These are phyloP conservation scores for Plantago ovata DNA, from an alignment of 257 asterid species.

Conservation along the genomic window DNA sequence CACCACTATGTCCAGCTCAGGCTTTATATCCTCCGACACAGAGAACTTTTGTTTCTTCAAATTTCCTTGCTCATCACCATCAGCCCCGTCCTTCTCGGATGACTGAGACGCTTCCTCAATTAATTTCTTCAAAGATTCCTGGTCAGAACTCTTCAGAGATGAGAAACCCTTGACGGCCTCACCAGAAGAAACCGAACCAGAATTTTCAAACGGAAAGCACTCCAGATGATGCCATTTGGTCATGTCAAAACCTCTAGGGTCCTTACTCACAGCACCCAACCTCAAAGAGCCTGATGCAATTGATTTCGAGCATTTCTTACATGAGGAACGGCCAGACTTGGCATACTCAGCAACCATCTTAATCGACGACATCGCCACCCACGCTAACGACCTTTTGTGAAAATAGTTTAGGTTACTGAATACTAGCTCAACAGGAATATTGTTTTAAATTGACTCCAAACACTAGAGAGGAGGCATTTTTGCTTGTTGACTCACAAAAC, in stretches of 20 bases:
- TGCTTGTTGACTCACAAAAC: no score
- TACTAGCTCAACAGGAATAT: no score
- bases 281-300: conserved; percentile 59
- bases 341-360: conserved; percentile 77
- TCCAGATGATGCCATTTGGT: conserved; percentile 90
- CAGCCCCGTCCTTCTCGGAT: conserved; percentile 41
- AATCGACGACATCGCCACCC: conserved; percentile 36
- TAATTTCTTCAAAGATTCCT: conserved; percentile 53
- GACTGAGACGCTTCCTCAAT: conserved; percentile 28
- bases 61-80: conserved; percentile 32
- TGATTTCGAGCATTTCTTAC: conserved; percentile 76
- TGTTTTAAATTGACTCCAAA: no score
- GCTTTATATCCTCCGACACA: conserved; percentile 39
- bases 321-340: conserved; percentile 79
- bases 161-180: conserved; percentile 70
- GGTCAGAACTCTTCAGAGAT: conserved; percentile 71
- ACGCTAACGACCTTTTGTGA: conserved; percentile 17
- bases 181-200: conserved; percentile 37
- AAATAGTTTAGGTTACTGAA: background rate
- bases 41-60: conserved; percentile 60
- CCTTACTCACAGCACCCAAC: conserved; percentile 67
- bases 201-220: conserved; percentile 48
- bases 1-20: conserved; percentile 51
- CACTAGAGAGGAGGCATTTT: no score
- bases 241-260: conserved; percentile 73